Evolutionary conservation across 495 filamentous ascomycete species (phyloP), one percentile per base, ranked within the genome.

Genomic region (Hyphodiscus hymeniophilus): DNA sequence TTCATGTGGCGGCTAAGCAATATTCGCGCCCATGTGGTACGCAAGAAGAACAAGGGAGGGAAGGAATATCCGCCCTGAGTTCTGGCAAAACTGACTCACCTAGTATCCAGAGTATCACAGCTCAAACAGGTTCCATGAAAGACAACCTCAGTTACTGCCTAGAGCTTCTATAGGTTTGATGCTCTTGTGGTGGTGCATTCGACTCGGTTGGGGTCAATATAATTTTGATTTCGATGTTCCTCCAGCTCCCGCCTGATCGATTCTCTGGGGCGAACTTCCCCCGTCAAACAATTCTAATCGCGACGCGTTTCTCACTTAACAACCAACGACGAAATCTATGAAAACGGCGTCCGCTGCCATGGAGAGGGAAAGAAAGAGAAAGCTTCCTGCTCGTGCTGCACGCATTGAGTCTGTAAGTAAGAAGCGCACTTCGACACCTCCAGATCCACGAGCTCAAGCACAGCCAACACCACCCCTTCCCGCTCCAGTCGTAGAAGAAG

Each of bases 321-420:
- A 24, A 45, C 30, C 50, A 41, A 26, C 38, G 20, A 17, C 22
- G 8, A 33, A 47, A 21, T 33, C 41, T 23, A 30, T 42, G 10
- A 41, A 42, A 0, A 45, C 30, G 38, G 35, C 26, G 12, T 32
- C 33, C 21, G 24, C 15, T 41, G 38, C 20, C 8, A 76, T 76
- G 72, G 73, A 76, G 67, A 71, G 64, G 60, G 73, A 76, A 66
- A 70, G 64, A 61, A 77, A 77, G 66, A 65, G 74, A 56, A 77
- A 76, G 64, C 60, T 76, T 35, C 74, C 75, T 12, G 68, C 74
- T 23, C 69, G 75, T 52, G 71, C 72, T 38, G 69, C 75, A 18
- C 64, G 74, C 26, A 65, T 63, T 22, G 75, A 78, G 46, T 62
- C 68, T 41, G 66, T 62, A 36, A 63, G 68, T 38, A 77, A 79